Conservation (phyloP, 2,329 filamentous ascomycete species). For the Cladorrhinum sp. region DNA sequence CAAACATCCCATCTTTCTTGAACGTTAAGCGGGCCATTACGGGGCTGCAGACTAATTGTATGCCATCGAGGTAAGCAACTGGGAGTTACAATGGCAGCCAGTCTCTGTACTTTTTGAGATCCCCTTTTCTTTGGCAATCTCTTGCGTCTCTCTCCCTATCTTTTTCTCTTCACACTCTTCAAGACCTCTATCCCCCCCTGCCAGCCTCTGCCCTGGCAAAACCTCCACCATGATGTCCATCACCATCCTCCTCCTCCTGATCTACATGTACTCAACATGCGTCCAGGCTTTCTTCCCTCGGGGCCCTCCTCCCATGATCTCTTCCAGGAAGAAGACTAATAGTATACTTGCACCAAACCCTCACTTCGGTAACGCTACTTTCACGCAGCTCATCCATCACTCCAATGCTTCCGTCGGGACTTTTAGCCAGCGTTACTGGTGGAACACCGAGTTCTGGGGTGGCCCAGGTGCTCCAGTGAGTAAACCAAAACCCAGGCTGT, state of each 20-base stretch:
- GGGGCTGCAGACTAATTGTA: neutral
- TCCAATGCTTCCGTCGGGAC: conserved; percentile 52
- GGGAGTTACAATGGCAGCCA: neutral
- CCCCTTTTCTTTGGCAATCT: no score
- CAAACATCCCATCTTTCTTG: no score
- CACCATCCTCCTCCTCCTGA: neutral
- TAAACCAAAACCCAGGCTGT: conserved; percentile 15
- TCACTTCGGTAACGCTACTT: conserved; percentile 10
- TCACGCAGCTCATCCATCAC: conserved; percentile 57
- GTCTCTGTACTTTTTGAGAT: neutral
- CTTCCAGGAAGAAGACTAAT: neutral
- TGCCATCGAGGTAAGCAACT: neutral
- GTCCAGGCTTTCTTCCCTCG: neutral
- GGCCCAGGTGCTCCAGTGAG: conserved; percentile 53
- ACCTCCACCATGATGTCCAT: neutral
- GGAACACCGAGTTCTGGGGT: conserved; percentile 48
- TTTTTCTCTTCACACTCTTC: neutral
- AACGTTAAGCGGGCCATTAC: no score
- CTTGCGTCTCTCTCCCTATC: neutral
- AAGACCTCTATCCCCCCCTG: neutral
- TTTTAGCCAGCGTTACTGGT: conserved; percentile 54
- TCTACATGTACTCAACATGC: neutral
- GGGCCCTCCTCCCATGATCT: neutral
- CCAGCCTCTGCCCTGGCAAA: neutral
- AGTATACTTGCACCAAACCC: neutral